Evolutionary conservation across 2,329 filamentous ascomycete genomes (phyloP), one percentile per base, ranked within the genome.

Genomic region (Arthrobotrys iridis): DNA sequence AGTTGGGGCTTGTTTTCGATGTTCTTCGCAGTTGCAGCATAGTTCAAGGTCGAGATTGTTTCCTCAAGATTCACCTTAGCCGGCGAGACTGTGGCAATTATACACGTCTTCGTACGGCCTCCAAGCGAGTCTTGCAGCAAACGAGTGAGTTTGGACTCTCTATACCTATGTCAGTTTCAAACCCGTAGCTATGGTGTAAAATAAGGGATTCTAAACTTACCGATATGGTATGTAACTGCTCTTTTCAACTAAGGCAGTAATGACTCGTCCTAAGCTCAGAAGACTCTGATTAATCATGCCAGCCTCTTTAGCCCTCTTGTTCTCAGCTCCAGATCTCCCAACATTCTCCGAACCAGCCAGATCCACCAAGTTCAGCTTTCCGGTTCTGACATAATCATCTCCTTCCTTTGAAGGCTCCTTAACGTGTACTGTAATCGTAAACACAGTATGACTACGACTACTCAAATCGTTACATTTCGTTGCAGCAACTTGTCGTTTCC

Each of bases 391-490:
- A 80, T 91, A 93, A 77, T 98, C 94, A 80, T 98, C 93, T 2
- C 93, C 93, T 75, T 90, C 89, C 52, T 96, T 92, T 1, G 88
- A 88, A 0, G 88, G 88, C 76, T 91, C 90, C 82, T 96, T 97
- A 80, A 93, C 90, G 80, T 93, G 93, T 0, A 93, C 92, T 0
- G 94, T 97, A 74, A 99, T 92, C 5, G 95, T 98, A 81, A 99
- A 99, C 20, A 99, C 91, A 0, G 95, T 99, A 81, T 99, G 96
- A 84, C 93, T 97, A 82, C 95, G 89, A 79, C 93, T 97, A 83
- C 93, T 97, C 65, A 98, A 88, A 80, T 99, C 95, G 82, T 99
- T 99, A 87, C 95, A 99, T 83, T 98, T 98, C n/a, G 95, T 99
- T 2, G 96, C 93, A 4, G 95, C 96, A n/a, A 99, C 95, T 82